A percentile compares a stretch with the other conserved stretches of the same genome.
phyloP scores from a whole-genome alignment of 1,284 basidiomycete genomes.

The Amylostereum chailletii region DNA sequence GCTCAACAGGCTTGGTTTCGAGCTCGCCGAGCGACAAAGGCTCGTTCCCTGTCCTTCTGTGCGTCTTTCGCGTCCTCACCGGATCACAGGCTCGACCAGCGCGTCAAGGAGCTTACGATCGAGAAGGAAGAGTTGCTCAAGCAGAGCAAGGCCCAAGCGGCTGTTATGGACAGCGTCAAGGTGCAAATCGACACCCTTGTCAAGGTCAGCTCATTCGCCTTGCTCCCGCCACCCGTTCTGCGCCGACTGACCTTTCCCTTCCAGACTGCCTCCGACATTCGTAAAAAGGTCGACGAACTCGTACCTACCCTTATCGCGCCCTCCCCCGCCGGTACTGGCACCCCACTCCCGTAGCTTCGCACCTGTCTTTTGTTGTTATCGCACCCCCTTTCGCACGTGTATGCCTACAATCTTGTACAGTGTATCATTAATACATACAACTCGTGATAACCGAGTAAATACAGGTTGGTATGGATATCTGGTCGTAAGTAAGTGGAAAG shows the following conservation, averaged over 20 bases:
- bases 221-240: not conserved
- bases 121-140: slow-evolving; percentile 69
- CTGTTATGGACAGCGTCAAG: slow-evolving; percentile 68
- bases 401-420: not conserved
- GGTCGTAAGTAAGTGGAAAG: too few species aligned
- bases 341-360: too few species aligned
- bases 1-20: slow-evolving; percentile 74
- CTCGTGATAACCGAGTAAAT: not conserved
- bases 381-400: too few species aligned
- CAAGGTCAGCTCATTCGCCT: slow-evolving; percentile 38
- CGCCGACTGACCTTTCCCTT: slow-evolving; percentile 1
- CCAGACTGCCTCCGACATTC: slow-evolving; percentile 59
- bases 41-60: slow-evolving; percentile 20
- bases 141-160: slow-evolving; percentile 55
- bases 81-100: slow-evolving; percentile 50
- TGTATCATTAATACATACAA: slow-evolving; percentile 6
- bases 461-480: slow-evolving; percentile 5
- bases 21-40: slow-evolving; percentile 76
- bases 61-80: slow-evolving; percentile 3
- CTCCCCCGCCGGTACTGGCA: too few species aligned
- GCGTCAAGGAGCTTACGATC: slow-evolving; percentile 50
- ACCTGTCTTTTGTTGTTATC: too few species aligned
- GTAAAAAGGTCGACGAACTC: slow-evolving; percentile 67
- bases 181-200: slow-evolving; percentile 62
- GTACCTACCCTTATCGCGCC: slow-evolving; percentile 28